These are phyloP conservation scores for Aureobasidium sp. DNA, from an alignment of 2,329 filamentous ascomycete species.

Conservation along the genomic window DNA sequence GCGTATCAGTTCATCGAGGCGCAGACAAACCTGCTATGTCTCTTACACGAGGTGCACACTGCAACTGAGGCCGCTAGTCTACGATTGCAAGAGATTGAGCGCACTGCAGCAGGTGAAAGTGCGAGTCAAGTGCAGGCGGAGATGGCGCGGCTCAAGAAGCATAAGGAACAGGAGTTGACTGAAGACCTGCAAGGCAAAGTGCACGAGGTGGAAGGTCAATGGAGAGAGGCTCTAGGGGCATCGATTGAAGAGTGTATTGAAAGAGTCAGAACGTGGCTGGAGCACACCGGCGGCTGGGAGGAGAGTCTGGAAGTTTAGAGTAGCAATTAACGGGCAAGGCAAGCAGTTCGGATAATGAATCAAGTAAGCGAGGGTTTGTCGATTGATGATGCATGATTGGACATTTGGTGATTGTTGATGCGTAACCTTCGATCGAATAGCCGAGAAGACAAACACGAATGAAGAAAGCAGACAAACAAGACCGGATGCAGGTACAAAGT, in stretches of 20 bases:
- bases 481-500: background rate
- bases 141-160: slow-evolving; percentile 52
- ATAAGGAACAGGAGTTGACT: slow-evolving; percentile 66
- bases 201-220: slow-evolving; percentile 81
- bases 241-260: slow-evolving; percentile 67
- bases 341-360: background rate
- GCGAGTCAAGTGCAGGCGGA: slow-evolving; percentile 37
- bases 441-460: background rate
- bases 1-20: slow-evolving; percentile 96
- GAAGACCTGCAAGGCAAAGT: slow-evolving; percentile 92
- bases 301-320: slow-evolving; percentile 42
- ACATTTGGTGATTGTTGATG: background rate
- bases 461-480: background rate
- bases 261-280: slow-evolving; percentile 64
- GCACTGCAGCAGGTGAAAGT: slow-evolving; percentile 36
- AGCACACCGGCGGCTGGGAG: slow-evolving; percentile 81
- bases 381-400: background rate
- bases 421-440: background rate
- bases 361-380: background rate
- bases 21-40: slow-evolving; percentile 82
- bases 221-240: slow-evolving; percentile 78
- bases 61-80: slow-evolving; percentile 64
- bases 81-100: slow-evolving; percentile 60
- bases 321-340: background rate
- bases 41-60: slow-evolving; percentile 84